Conservation (phyloP, 2,329 filamentous ascomycete genomes). For the Sphaerulina vaccinii region DNA sequence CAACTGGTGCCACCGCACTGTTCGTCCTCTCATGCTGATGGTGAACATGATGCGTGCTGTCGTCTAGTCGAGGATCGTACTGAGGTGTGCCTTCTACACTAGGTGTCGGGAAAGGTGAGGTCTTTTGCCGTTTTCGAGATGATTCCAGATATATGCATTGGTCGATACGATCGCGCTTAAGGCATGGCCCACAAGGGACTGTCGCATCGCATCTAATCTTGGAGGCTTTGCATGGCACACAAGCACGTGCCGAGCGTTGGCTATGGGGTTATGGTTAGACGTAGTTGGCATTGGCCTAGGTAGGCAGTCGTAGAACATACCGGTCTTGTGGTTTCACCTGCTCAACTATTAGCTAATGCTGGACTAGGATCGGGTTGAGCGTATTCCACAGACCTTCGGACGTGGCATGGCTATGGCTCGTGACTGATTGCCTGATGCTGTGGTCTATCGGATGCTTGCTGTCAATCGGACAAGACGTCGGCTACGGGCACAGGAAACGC, state of each 20-base stretch:
- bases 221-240: conserved; percentile 27
- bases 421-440: conserved; percentile 1
- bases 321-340: conserved; percentile 20
- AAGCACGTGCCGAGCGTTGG: conserved; percentile 24
- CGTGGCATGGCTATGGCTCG: conserved; percentile 21
- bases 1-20: conserved; percentile 4
- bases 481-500: conserved; percentile 11
- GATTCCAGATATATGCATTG: conserved; percentile 25
- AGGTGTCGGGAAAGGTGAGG: conserved; percentile 23
- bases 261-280: conserved; percentile 1
- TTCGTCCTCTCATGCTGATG: background rate
- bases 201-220: conserved; percentile 29
- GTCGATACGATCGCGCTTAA: conserved; percentile 22
- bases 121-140: conserved; percentile 25
- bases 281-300: background rate
- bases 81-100: conserved; percentile 24
- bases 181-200: conserved; percentile 25
- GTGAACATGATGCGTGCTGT: background rate
- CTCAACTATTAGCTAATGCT: conserved; percentile 8
- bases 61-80: conserved; percentile 12
- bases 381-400: conserved; percentile 23
- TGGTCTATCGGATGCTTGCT: conserved; percentile 15
- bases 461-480: conserved; percentile 4
- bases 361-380: conserved; percentile 1
- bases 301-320: conserved; percentile 3